Base-by-base conservation (phyloP, 2,329 filamentous ascomycete species). In the Plenodomus lindquistii region DNA sequence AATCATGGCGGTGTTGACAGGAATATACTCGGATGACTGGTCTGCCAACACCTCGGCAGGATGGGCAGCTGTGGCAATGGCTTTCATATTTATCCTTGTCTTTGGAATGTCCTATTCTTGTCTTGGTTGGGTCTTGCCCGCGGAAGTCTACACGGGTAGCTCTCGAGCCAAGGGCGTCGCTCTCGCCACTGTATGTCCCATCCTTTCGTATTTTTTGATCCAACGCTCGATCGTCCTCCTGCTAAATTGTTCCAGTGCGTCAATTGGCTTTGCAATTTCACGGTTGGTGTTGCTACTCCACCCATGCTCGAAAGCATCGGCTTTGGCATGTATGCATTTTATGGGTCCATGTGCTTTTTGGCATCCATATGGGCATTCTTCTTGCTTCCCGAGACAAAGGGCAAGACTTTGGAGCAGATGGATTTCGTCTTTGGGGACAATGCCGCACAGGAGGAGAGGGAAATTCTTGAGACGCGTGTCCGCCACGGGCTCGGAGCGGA, bases 231-330 rank as follows among this genome's bases (percentile, higher is more conserved):
- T n/a, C n/a, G n/a, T n/a, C n/a, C n/a, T n/a, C n/a, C n/a, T n/a
- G n/a, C n/a, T n/a, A n/a, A n/a, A n/a, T n/a, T n/a, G n/a, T n/a
- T n/a, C n/a, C n/a, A n/a, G 10, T 24, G 22, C 10, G 22, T 24
- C 6, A 46, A 38, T 18, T 50, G 42, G 48, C 24, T 50, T 16
- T 46, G 22, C 39, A 46, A 50, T 17, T 50, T 50, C 22, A 43
- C 82, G 27, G 79, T 84, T 16, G 83, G 85, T 31, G 77, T 86
- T 59, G 79, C 86, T 20, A 85, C 83, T 0, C 42, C 48, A 13
- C 31, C 35, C 2, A 50, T 50, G 43, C 79, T 87, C 22, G 69
- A 79, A 44, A 42, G 16, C 2, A 42, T 39, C n/a, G 24, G 21
- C 1, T 50, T 37, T 16, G 36, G 39, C 1, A 50, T 38, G 31